A percentile compares a stretch with the other conserved stretches of the same genome.
Conservation (phyloP, 805 yeast species). For the Wickerhamomyces canadensis region DNA sequence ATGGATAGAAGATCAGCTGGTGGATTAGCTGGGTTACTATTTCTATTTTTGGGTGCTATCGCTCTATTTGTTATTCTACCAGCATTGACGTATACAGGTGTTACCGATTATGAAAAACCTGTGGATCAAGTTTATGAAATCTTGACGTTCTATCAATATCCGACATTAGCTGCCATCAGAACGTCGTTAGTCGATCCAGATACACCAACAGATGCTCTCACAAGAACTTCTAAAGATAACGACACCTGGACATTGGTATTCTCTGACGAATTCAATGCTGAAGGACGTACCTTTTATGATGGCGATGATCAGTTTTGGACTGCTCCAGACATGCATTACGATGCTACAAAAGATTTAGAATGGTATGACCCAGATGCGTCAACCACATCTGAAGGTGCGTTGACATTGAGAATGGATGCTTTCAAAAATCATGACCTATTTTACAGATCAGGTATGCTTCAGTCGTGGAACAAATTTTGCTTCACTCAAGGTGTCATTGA, state of each 20-base stretch:
- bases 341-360: constrained; percentile 84
- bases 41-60: constrained; percentile 54
- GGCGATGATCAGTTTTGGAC: constrained; percentile 93
- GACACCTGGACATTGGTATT: constrained; percentile 72
- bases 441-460: constrained; percentile 89
- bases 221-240: constrained; percentile 55
- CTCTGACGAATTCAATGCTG: constrained; percentile 86
- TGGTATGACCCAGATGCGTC: constrained; percentile 95
- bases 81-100: constrained; percentile 77
- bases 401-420: constrained; percentile 72
- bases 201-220: constrained; percentile 45
- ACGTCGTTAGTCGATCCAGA: constrained; percentile 54
- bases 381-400: constrained; percentile 68
- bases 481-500: constrained; percentile 81
- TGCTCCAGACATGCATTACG: constrained; percentile 79
- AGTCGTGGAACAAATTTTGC: constrained; percentile 88
- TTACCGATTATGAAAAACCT: constrained; percentile 27
- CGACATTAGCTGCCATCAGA: constrained; percentile 46
- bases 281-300: constrained; percentile 84
- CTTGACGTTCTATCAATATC: constrained; percentile 45
- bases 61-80: constrained; percentile 78
- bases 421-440: constrained; percentile 68
- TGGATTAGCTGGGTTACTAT: constrained; percentile 56
- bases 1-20: constrained; percentile 59
- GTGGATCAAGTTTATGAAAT: constrained; percentile 28